Percentiles rank a stretch among this genome's conserved stretches.
These are phyloP conservation scores for Teratosphaeria pseudoeucalypti DNA, from an alignment of 2,329 filamentous ascomycete species.

Conservation along the genomic window DNA sequence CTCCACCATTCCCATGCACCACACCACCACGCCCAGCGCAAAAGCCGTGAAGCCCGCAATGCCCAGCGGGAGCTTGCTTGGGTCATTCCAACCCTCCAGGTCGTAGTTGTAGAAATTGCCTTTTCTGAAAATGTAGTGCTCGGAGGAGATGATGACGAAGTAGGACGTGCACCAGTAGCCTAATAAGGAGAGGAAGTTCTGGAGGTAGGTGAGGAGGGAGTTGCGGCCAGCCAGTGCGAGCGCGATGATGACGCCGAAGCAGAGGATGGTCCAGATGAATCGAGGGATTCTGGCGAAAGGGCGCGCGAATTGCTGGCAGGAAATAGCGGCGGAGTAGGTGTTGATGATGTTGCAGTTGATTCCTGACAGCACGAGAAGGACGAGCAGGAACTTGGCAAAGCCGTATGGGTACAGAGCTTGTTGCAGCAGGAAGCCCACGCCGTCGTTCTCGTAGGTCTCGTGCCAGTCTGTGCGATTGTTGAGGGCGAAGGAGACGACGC, in stretches of 20 bases:
- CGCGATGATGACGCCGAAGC: constrained; percentile 34
- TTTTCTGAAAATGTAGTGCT: constrained; percentile 36
- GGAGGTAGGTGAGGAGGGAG: constrained; percentile 32
- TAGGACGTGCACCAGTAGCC: constrained; percentile 40
- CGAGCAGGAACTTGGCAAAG: constrained; percentile 40
- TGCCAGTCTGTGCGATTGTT: constrained; percentile 33
- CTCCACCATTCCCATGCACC: constrained; percentile 45
- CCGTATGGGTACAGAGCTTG: constrained; percentile 36
- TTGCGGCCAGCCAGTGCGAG: constrained; percentile 35
- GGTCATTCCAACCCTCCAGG: constrained; percentile 37
- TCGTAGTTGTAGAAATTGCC: constrained; percentile 33
- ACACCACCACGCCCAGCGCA: constrained; percentile 30
- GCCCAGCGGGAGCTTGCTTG: constrained; percentile 31
- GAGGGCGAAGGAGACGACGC: constrained; percentile 23
- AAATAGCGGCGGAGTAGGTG: constrained; percentile 35
- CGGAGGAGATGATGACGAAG: constrained; percentile 36
- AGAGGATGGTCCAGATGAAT: constrained; percentile 37
- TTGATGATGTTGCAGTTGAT: constrained; percentile 33
- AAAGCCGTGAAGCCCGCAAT: constrained; percentile 32
- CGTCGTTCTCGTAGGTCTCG: constrained; percentile 31
- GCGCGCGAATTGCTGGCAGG: constrained; percentile 38
- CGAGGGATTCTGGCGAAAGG: constrained; percentile 43
- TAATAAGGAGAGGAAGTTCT: constrained; percentile 36
- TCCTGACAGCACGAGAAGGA: constrained; percentile 26
- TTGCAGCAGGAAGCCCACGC: constrained; percentile 39